Base-by-base conservation (phyloP, 2,329 filamentous ascomycete genomes). In the Fulvia fulva region DNA sequence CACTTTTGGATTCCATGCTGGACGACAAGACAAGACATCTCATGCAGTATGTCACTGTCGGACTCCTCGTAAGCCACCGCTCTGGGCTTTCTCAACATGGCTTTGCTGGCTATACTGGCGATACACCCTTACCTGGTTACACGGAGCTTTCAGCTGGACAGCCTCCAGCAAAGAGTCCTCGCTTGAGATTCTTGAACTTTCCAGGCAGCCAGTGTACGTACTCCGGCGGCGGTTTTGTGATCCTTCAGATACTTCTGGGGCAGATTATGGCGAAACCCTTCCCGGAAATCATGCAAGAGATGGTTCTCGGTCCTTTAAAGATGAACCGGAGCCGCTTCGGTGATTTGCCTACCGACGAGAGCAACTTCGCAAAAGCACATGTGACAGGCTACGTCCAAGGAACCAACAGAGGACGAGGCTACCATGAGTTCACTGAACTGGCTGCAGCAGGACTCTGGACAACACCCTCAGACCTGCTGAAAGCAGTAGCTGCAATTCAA, bases 381-480 rank as follows among this genome's bases (percentile, higher is more conserved):
- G 46, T 51, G 3, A 67, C 64, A 12, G 60, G 51, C 8, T 53
- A 61, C 25, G 55, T 57, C 5, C 55, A 51, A 1, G 57, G 55
- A 12, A 62, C 60, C 14, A 46, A 54, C 22, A 47, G 37, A n/a
- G 34, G 32, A 11, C 52, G 34, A 34, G 65, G 63, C n/a, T 63
- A 65, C 34, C 56, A 65, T 49, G 47, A 45, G 8, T 65, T 66
- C 49, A 51, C 56, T 5, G 68, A 69, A 46, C 59, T 64, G 5
- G 66, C 68, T 3, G 66, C 67, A 16, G 66, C 65, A 2, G 66
- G 65, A 3, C 55, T 70, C 1, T 70, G 68, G 67, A 66, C 66
- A 2, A 70, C 67, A 3, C 67, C 68, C 0, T 44, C 59, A 6
- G 67, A 70, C 43, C 57, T 70, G 2, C 46, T 69, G 19, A 66